phyloP scores from a whole-genome alignment of 1,284 basidiomycete genomes.

The Chondrostereum purpureum region DNA sequence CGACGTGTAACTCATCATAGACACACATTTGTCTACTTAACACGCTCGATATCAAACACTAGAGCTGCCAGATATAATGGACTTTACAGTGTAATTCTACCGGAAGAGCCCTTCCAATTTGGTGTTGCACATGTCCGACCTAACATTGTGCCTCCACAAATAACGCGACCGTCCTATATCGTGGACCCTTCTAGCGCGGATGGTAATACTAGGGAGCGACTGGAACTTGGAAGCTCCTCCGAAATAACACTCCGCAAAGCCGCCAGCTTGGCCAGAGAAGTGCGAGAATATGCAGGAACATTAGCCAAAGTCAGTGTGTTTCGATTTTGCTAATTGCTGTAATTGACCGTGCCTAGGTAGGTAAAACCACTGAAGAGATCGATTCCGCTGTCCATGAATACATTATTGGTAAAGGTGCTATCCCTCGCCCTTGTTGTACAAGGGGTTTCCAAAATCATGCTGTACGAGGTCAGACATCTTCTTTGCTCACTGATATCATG shows the following conservation, averaged over 20 bases:
- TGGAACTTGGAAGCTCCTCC: constrained; percentile 51
- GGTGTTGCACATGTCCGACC: constrained; percentile 58
- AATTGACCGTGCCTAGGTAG: constrained; percentile 41
- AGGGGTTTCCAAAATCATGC: constrained; percentile 78
- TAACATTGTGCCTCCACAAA: constrained; percentile 52
- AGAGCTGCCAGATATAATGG: constrained; percentile 25
- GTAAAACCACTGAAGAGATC: constrained; percentile 69
- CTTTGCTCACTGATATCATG: not conserved
- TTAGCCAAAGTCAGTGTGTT: constrained; percentile 45
- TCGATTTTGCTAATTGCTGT: constrained; percentile 22
- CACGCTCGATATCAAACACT: not conserved
- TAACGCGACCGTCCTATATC: constrained; percentile 60
- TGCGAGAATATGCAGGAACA: constrained; percentile 50
- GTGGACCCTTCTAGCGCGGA: constrained; percentile 10
- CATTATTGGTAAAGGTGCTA: constrained; percentile 65
- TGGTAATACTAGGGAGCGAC: constrained; percentile 24
- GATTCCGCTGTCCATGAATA: constrained; percentile 68
- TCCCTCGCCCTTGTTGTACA: constrained; percentile 83
- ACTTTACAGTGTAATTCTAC: constrained; percentile 57
- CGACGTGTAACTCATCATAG: too few relatives aligned
- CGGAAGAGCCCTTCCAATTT: constrained; percentile 56
- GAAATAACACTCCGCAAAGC: constrained; percentile 54
- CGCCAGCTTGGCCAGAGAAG: constrained; percentile 54
- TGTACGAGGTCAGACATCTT: constrained; percentile 53
- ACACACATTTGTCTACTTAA: too few relatives aligned